These are phyloP conservation scores for Endothia cerciana DNA, from an alignment of 2,329 filamentous ascomycete species.

Conservation along the genomic window DNA sequence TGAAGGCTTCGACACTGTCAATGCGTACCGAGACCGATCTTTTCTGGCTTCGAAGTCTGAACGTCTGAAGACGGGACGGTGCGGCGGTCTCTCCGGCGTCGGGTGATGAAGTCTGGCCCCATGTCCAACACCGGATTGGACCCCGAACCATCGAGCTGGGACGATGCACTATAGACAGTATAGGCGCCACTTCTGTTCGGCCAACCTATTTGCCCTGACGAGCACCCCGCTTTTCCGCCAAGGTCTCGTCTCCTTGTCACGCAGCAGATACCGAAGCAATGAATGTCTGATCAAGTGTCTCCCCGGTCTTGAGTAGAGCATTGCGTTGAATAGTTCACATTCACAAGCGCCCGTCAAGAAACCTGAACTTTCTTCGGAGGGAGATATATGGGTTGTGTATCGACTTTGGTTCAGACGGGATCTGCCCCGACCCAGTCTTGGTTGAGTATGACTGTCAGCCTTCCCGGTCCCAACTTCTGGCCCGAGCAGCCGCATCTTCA, in stretches of 20 bases:
- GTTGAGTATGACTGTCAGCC: too few species aligned
- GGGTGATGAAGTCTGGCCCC: neutral
- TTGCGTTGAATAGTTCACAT: neutral
- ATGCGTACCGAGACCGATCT: neutral
- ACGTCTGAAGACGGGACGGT: neutral
- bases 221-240: neutral
- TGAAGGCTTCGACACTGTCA: neutral
- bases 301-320: neutral
- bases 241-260: neutral
- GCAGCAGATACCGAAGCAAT: neutral
- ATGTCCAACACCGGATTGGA: neutral
- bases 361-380: neutral
- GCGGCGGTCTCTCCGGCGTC: neutral
- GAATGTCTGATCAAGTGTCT: neutral
- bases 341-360: neutral
- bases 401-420: too few species aligned
- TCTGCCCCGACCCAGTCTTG: too few species aligned
- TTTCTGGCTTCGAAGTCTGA: neutral
- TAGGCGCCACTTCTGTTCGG: neutral
- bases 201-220: neutral
- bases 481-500: neutral
- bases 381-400: too few species aligned
- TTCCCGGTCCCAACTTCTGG: neutral
- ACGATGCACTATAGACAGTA: neutral
- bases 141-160: neutral